Conservation (phyloP, 305 asterid genomes). For the Nicotiana rustica region DNA sequence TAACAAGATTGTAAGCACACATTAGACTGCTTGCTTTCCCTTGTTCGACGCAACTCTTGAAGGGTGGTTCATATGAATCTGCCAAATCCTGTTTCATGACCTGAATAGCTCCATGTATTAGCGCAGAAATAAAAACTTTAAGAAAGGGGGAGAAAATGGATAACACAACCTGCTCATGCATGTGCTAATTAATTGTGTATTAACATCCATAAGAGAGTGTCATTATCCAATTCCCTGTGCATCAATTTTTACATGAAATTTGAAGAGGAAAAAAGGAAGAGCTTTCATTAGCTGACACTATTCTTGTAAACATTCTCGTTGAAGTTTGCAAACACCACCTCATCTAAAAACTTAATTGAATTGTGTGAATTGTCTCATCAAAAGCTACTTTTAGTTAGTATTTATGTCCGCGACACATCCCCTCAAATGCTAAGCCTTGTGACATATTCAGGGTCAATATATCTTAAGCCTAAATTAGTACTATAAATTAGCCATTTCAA, state of each 20-base stretch:
- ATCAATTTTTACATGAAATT: neutral
- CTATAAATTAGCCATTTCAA: no score
- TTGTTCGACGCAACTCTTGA: slow-evolving; percentile 62
- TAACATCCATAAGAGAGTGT: neutral
- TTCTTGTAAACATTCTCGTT: neutral
- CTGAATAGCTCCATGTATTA: slow-evolving; percentile 42
- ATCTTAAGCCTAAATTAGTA: neutral
- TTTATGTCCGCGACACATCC: neutral
- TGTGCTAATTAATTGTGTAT: neutral
- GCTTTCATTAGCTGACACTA: neutral
- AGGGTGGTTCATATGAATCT: slow-evolving; percentile 80
- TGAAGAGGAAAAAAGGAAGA: neutral
- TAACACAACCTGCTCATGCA: neutral
- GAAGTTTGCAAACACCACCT: neutral
- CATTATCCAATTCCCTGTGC: neutral
- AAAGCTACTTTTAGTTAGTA: neutral
- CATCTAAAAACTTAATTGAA: neutral
- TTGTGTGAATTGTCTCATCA: neutral
- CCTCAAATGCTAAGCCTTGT: neutral
- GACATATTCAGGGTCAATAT: neutral
- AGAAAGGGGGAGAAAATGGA: neutral
- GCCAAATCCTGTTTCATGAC: slow-evolving; percentile 76
- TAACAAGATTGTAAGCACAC: slow-evolving; percentile 77
- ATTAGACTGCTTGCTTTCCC: slow-evolving; percentile 72
- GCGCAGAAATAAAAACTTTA: neutral